Evolutionary conservation across 257 asterid genomes (phyloP).

Genomic region (Jacaranda copaia): DNA sequence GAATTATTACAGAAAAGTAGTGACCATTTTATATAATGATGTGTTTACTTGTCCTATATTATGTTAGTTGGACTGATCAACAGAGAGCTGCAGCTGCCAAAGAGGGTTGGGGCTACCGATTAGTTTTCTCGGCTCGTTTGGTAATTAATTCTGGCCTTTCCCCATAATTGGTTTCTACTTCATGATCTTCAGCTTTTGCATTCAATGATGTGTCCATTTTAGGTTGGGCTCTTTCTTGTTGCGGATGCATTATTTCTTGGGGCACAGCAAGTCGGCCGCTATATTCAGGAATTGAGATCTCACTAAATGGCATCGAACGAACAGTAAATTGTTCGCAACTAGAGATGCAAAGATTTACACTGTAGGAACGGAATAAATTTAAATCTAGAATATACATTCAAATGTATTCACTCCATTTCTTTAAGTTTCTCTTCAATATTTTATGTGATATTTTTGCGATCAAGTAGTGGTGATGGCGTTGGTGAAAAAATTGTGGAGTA

Average conservation of each 20-base stretch:
- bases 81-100: conserved; percentile 93
- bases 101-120: conserved; percentile 91
- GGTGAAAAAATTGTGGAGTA: background rate
- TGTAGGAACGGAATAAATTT: background rate
- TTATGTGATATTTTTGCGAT: no score
- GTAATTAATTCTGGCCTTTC: conserved; percentile 45
- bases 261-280: conserved; percentile 72
- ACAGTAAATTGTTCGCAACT: no score
- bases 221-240: conserved; percentile 74
- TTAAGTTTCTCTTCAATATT: no score
- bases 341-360: background rate
- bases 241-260: conserved; percentile 84
- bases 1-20: background rate
- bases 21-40: background rate
- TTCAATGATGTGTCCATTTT: conserved; percentile 25
- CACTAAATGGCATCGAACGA: conserved; percentile 43
- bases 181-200: background rate
- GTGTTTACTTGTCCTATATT: conserved; percentile 19
- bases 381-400: no score
- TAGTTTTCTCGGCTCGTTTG: conserved; percentile 86
- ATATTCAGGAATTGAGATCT: conserved; percentile 70
- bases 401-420: no score
- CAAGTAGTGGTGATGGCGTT: no score
- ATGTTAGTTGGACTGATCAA: conserved; percentile 89
- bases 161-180: background rate